Conservation (phyloP, 768 basidiomycete genomes). For the Agrocybe praecox region DNA sequence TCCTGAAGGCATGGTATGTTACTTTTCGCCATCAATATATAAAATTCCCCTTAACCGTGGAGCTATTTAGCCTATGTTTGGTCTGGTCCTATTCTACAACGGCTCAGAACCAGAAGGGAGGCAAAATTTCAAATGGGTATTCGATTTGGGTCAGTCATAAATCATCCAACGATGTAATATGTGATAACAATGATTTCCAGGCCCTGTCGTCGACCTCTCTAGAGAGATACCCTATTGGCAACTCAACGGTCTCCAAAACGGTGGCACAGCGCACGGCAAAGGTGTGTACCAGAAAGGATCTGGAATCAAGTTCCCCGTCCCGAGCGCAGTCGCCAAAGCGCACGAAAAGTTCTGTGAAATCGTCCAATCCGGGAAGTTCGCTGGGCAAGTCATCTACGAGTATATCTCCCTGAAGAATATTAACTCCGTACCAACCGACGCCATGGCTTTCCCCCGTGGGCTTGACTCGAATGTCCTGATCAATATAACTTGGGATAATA, state of each 20-base stretch:
- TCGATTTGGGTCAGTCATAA: constrained; percentile 39
- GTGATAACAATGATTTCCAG: constrained; percentile 21
- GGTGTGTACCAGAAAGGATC: constrained; percentile 46
- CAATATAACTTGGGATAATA: constrained; percentile 35
- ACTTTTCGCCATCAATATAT: background rate
- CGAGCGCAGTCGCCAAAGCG: constrained; percentile 25
- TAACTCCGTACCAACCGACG: constrained; percentile 30
- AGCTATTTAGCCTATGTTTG: constrained; percentile 36
- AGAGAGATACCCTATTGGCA: constrained; percentile 49
- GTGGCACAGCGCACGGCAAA: constrained; percentile 31
- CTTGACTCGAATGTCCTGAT: constrained; percentile 34
- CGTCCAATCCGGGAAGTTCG: constrained; percentile 26
- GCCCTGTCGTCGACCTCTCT: constrained; percentile 39
- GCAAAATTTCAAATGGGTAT: constrained; percentile 42
- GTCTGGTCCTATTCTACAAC: constrained; percentile 46
- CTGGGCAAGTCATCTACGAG: constrained; percentile 38
- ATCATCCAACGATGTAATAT: background rate
- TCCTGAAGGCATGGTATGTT: constrained; percentile 39
- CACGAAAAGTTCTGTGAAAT: constrained; percentile 30
- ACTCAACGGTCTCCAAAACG: constrained; percentile 44
- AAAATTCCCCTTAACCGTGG: background rate
- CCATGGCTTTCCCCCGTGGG: constrained; percentile 44
- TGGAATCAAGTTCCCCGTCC: constrained; percentile 28
- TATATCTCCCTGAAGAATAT: constrained; percentile 42
- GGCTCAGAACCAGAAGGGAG: constrained; percentile 52